Evolutionary conservation across 2,329 filamentous ascomycete species (phyloP), one percentile per base, ranked within the genome.

Genomic region (Paecilomyces dactylethromorphus): DNA sequence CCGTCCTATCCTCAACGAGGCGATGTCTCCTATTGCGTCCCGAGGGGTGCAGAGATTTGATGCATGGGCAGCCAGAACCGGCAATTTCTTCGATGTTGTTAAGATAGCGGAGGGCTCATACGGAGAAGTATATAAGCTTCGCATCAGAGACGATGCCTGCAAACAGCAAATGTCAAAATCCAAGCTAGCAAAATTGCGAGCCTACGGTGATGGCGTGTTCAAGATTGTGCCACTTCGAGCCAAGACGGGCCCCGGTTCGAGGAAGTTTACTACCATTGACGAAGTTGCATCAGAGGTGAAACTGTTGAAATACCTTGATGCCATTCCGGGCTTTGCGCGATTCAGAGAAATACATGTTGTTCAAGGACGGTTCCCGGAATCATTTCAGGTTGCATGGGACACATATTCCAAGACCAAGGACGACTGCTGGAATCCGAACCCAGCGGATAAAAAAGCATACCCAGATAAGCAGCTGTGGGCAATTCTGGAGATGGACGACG

Each of bases 21-120:
- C 73, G 4, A 52, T 74, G 18, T 75, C 75, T 0, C 64, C 69
- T 0, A 62, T 70, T 33, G 71, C 72, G 2, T 70, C 73, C 0
- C 68, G 71, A 51, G 69, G 67, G 11, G 69, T 76, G 10, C 75
- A 77, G 51, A 72, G 69, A 50, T 78, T 78, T 55, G 62, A 60
- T 51, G 69, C 69, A 11, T 78, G 75, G 75, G 74, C 75, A 10
- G 67, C 70, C 3, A 68, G 72, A 12, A 73, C 72, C 2, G 73
- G 68, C 5, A 70, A 68, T 35, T 68, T 74, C 64, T 71, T 78
- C 62, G 68, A 77, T 39, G 77, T 87, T 49, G 75, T 77, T 8
- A 88, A 88, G 64, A 81, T 88, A 35, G 85, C 84, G 8, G 85
- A 88, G 69, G 86, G 86, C 1, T 86, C 84, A 0, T 88, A 86